Evolutionary conservation across 176 grass and related monocot genomes (phyloP).

Genomic region (Musa acuminata): DNA sequence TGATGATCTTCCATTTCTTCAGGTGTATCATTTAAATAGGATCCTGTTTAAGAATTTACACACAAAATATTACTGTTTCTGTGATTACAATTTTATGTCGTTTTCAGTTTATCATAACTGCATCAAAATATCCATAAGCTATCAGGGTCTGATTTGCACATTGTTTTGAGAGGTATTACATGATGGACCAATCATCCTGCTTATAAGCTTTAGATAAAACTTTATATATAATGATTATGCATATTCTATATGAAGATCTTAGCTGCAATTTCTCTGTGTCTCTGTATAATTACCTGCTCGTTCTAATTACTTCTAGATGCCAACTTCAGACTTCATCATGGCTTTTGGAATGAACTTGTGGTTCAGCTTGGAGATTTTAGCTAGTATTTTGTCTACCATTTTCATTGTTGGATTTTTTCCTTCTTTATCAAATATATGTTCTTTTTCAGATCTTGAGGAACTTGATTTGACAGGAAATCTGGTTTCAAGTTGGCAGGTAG

Average conservation of each 20-base stretch:
- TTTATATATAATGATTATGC: background rate
- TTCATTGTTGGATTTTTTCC: background rate
- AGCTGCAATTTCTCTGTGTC: background rate
- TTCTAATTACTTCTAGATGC: background rate
- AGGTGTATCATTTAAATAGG: too few species aligned
- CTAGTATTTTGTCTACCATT: background rate
- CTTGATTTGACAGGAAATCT: conserved; percentile 97
- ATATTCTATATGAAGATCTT: background rate
- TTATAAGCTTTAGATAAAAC: background rate
- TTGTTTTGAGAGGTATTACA: background rate
- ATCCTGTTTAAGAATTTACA: too few species aligned
- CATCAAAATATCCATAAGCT: too few species aligned
- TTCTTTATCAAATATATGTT: conserved; percentile 13
- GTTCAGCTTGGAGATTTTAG: background rate
- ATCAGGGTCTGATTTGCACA: background rate
- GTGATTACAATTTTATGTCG: too few species aligned
- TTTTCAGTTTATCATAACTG: too few species aligned
- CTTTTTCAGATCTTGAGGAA: conserved; percentile 67
- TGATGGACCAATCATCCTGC: background rate
- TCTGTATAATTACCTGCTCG: background rate
- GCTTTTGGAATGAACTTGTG: background rate
- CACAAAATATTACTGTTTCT: too few species aligned
- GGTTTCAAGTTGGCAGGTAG: conserved; percentile 77
- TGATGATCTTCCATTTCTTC: too few species aligned
- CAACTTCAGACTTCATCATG: background rate